Evolutionary conservation across 495 filamentous ascomycete species (phyloP), one percentile per base, ranked within the genome.

Genomic region (Penicillium paxilli): DNA sequence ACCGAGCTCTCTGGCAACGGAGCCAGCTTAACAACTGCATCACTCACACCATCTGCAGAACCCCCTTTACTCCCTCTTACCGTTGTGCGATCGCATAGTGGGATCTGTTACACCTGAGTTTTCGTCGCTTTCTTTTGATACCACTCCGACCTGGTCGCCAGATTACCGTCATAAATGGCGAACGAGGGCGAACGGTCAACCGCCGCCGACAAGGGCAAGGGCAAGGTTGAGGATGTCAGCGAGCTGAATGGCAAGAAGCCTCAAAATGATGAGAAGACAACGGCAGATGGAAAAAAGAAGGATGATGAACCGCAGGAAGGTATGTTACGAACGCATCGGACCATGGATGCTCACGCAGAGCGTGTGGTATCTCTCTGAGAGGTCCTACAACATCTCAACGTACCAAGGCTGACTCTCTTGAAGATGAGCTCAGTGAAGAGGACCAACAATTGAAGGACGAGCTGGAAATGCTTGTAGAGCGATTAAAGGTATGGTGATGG

Each of bases 371-470:
- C n/a, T n/a, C 26, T 51, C 53, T 28, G 47, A 26, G 3, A 25
- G 14, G 24, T 26, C 17, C 46, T 38, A 22, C 42, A 26, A 26
- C 16, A n/a, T 38, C 17, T 25, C 46, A 20, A 56, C 7, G 40
- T 41, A 44, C 55, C 55, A 45, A 62, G 47, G 23, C 50, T 59
- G 19, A 51, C 19, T 8, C 26, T 25, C n/a, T 33, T 32, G 57
- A 66, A 78, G 90, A 96, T 71, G 94, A 99, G 71, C 86, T 99
- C 57, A 98, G 84, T 68, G 94, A 98, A 63, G 94, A 99, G 71
- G 94, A 99, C 62, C 92, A 96, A 70, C 90, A 96, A 75, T 84
- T 99, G 63, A 99, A 98, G 78, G 90, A 82, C 67, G 95, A 98
- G 76, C 89, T 99, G 49, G 94, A 99, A 64, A 97, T 97, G 95